These are phyloP conservation scores for Chlorencoelia australis DNA, from an alignment of 2,329 filamentous ascomycete species.

Conservation along the genomic window DNA sequence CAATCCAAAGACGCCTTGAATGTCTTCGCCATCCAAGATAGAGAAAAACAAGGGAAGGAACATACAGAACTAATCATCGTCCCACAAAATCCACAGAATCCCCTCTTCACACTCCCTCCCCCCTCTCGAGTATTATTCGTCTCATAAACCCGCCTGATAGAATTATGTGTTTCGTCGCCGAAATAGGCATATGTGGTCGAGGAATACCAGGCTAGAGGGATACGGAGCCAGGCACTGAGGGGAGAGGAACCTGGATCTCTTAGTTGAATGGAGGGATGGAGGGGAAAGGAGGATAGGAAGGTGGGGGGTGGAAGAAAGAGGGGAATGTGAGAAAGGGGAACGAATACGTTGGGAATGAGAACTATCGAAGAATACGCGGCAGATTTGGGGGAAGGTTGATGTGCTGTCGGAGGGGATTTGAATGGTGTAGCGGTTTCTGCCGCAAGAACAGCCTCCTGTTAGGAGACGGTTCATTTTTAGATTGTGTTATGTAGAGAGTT, in stretches of 20 bases:
- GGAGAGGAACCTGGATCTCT: slow-evolving; percentile 60
- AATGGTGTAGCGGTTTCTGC: slow-evolving; percentile 74
- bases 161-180: slow-evolving; percentile 61
- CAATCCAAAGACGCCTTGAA: too few species aligned
- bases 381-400: too few species aligned
- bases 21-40: too few species aligned
- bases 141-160: slow-evolving; percentile 55
- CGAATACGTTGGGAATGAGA: slow-evolving; percentile 52
- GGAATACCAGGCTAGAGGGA: slow-evolving; percentile 73
- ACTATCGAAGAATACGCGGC: slow-evolving; percentile 56
- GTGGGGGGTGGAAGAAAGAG: background rate
- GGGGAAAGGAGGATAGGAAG: background rate
- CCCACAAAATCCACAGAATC: slow-evolving; percentile 89
- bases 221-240: slow-evolving; percentile 70
- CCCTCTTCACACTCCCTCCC: slow-evolving; percentile 49
- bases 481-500: too few species aligned
- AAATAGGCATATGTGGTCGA: slow-evolving; percentile 66
- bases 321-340: background rate
- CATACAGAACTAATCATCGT: slow-evolving; percentile 74
- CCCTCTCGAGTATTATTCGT: slow-evolving; percentile 37
- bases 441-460: slow-evolving; percentile 73
- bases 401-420: slow-evolving; percentile 49
- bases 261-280: slow-evolving; percentile 32
- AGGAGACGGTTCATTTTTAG: too few species aligned
- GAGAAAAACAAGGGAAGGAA: too few species aligned